phyloP scores from a whole-genome alignment of 2,329 filamentous ascomycete genomes.

The Monilinia aucupariae region DNA sequence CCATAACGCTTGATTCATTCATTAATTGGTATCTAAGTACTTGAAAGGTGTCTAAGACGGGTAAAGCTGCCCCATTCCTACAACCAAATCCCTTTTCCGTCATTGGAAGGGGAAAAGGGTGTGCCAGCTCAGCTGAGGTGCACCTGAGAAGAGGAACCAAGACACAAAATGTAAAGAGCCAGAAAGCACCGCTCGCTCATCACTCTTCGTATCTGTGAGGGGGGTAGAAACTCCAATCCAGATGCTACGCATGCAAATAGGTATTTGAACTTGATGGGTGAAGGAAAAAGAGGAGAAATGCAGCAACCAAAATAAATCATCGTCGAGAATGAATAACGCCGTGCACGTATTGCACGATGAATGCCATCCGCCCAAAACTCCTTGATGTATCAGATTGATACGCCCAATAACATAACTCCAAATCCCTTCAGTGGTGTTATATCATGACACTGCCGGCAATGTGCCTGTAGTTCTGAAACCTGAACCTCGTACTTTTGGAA shows the following conservation, averaged over 20 bases:
- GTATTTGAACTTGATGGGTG: slow-evolving; percentile 11
- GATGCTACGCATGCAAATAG: slow-evolving; percentile 11
- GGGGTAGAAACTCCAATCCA: slow-evolving; percentile 8
- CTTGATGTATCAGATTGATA: neutral
- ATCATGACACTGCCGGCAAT: neutral
- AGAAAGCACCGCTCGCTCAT: slow-evolving; percentile 3
- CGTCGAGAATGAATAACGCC: neutral
- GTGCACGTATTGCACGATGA: slow-evolving; percentile 1
- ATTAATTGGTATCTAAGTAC: neutral
- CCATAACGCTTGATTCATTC: neutral
- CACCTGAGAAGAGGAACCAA: neutral
- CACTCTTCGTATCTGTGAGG: slow-evolving; percentile 3
- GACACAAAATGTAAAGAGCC: neutral
- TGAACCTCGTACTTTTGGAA: neutral
- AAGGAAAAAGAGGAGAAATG: neutral
- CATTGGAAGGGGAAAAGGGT: neutral
- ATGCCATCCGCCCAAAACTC: slow-evolving; percentile 1
- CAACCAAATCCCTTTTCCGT: neutral
- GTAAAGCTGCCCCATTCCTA: neutral
- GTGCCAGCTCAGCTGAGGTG: neutral
- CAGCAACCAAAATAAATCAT: slow-evolving; percentile 3
- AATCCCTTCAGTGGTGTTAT: neutral
- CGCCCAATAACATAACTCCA: slow-evolving; percentile 3
- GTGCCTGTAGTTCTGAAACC: neutral
- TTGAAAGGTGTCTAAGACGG: neutral